A percentile compares a stretch with the other conserved stretches of the same genome.
Evolutionary conservation across 495 filamentous ascomycete species (phyloP).

Genomic region (Aspergillus egyptiacus): DNA sequence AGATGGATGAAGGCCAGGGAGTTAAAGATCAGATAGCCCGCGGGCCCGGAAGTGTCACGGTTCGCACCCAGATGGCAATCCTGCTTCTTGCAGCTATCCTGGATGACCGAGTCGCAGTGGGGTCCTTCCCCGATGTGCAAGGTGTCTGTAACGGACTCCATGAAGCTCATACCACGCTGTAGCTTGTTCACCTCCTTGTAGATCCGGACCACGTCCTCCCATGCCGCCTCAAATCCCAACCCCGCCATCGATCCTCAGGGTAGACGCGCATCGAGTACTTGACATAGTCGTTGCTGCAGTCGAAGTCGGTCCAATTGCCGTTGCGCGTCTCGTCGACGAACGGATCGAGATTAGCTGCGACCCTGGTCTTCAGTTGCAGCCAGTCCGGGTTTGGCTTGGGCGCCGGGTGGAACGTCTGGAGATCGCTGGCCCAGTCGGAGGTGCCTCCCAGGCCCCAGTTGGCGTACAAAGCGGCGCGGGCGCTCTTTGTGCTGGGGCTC

Average conservation of each 20-base stretch:
- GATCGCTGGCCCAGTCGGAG: conserved; percentile 37
- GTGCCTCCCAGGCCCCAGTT: conserved; percentile 26
- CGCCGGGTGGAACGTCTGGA: conserved; percentile 14
- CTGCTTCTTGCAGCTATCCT: no score
- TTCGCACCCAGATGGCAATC: not conserved
- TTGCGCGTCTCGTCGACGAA: not conserved
- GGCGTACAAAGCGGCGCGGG: conserved; percentile 16
- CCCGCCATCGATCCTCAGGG: conserved; percentile 16
- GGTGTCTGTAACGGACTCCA: no score
- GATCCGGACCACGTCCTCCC: conserved; percentile 11
- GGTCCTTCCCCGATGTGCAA: no score
- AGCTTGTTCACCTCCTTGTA: not conserved
- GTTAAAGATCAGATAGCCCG: no score
- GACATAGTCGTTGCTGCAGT: conserved; percentile 12
- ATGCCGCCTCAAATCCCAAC: conserved; percentile 21
- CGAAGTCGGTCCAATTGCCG: conserved; percentile 23
- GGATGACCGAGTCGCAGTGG: no score
- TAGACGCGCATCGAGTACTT: not conserved
- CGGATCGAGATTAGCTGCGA: not conserved
- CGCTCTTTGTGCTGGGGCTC: conserved; percentile 20
- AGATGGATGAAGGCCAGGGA: conserved; percentile 10
- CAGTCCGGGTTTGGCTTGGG: not conserved
- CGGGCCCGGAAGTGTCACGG: not conserved
- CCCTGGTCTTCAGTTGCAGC: not conserved
- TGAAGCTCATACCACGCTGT: no score